Conservation (phyloP, 768 basidiomycete species). For the Tylopilus plumbeoviolaceoides region DNA sequence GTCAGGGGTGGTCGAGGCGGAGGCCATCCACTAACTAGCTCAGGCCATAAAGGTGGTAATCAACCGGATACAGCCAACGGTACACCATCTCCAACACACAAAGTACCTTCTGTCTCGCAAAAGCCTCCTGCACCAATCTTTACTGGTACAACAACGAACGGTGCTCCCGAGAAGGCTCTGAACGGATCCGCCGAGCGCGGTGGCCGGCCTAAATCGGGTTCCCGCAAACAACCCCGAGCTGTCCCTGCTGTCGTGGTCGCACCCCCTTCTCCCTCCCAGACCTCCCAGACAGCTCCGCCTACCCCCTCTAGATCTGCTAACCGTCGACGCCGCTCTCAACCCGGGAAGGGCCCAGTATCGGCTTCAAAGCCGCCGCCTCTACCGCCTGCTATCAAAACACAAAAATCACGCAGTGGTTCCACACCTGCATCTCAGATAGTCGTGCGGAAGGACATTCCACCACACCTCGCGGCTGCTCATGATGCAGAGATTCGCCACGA, state of each 20-base stretch:
- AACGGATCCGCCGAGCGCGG: constrained; percentile 19
- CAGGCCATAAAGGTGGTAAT: constrained; percentile 21
- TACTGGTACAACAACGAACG: constrained; percentile 16
- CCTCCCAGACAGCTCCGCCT: constrained; percentile 23
- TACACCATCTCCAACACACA: constrained; percentile 18
- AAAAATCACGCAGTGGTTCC: constrained; percentile 29
- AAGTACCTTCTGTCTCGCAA: constrained; percentile 8
- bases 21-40: constrained; percentile 25
- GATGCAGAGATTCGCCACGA: constrained; percentile 52
- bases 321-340: constrained; percentile 48
- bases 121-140: constrained; percentile 16
- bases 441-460: constrained; percentile 52
- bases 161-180: constrained; percentile 22
- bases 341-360: constrained; percentile 26
- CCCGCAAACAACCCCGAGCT: constrained; percentile 20
- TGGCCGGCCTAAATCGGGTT: constrained; percentile 18
- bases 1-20: constrained; percentile 23
- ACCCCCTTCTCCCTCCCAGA: constrained; percentile 21
- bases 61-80: constrained; percentile 18
- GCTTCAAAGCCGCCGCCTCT: constrained; percentile 14
- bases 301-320: constrained; percentile 40
- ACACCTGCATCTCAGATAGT: constrained; percentile 26
- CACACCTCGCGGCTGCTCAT: constrained; percentile 43
- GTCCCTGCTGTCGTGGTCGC: constrained; percentile 21
- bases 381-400: constrained; percentile 28